Conservation (phyloP, 805 yeast genomes). For the Candida khao-thaluensis region DNA sequence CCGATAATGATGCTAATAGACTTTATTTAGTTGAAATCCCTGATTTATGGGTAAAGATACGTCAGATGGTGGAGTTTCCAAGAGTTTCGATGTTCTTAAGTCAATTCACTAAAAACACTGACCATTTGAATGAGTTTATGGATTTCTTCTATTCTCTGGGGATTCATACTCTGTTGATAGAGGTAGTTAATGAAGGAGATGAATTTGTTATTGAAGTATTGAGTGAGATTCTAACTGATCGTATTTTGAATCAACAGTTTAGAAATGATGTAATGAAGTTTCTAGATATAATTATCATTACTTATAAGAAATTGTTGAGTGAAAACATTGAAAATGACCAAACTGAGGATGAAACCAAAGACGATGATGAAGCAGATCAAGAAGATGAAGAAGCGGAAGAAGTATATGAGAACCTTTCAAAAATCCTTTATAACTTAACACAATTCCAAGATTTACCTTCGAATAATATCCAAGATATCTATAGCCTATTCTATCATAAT, state of each 20-base stretch:
- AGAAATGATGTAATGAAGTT: constrained; percentile 6
- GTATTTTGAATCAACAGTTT: constrained; percentile 10
- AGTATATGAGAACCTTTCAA: constrained; percentile 13
- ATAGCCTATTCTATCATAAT: constrained; percentile 11
- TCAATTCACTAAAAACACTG: constrained; percentile 33
- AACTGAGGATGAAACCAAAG: constrained; percentile 8
- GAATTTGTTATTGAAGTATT: constrained; percentile 13
- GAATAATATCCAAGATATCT: constrained; percentile 7
- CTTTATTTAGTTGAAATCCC: constrained; percentile 10
- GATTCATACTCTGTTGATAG: constrained; percentile 7
- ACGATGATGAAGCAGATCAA: constrained; percentile 11
- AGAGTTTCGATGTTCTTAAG: constrained; percentile 25
- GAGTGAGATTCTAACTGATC: constrained; percentile 15
- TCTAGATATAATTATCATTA: constrained; percentile 6
- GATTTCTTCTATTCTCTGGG: constrained; percentile 14
- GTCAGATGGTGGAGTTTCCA: constrained; percentile 6
- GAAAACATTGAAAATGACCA: constrained; percentile 4
- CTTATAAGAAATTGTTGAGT: neutral
- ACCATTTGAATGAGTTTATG: constrained; percentile 16
- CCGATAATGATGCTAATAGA: constrained; percentile 32
- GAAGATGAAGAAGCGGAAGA: constrained; percentile 15
- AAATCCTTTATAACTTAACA: constrained; percentile 21
- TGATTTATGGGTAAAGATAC: constrained; percentile 20
- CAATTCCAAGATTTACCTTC: constrained; percentile 18
- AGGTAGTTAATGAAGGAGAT: constrained; percentile 1